These are phyloP conservation scores for Neonectria coccinea DNA, from an alignment of 2,329 filamentous ascomycete species.

Conservation along the genomic window DNA sequence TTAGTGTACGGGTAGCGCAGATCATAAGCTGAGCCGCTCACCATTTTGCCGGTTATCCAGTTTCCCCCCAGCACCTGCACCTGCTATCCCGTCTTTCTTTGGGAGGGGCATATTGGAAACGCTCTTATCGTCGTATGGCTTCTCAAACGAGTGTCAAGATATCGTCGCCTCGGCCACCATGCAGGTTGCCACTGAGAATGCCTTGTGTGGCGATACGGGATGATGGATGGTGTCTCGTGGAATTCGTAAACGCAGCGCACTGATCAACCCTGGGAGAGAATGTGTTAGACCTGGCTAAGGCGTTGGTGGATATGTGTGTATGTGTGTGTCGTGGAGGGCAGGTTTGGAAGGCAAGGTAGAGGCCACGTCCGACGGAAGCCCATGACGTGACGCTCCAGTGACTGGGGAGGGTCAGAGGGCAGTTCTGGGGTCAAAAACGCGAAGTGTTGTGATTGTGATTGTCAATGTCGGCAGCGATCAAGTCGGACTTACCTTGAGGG, in stretches of 20 bases:
- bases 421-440: conserved; percentile 4
- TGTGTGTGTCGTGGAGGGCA: conserved; percentile 9
- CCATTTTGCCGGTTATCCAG: conserved; percentile 52
- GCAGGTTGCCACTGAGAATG: conserved; percentile 36
- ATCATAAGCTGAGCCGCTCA: conserved; percentile 37
- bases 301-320: conserved; percentile 4
- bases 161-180: conserved; percentile 42
- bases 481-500: conserved; percentile 37
- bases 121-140: conserved; percentile 38
- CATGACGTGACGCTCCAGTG: conserved; percentile 40
- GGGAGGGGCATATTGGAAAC: conserved; percentile 51
- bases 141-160: conserved; percentile 41
- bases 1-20: conserved; percentile 24
- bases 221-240: conserved; percentile 28
- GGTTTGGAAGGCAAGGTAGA: conserved; percentile 30
- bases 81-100: conserved; percentile 54
- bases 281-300: conserved; percentile 22
- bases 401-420: not conserved
- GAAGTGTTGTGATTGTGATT: conserved; percentile 16
- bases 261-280: conserved; percentile 26
- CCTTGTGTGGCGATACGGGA: conserved; percentile 33
- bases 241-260: conserved; percentile 34
- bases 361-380: conserved; percentile 33
- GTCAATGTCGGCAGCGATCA: conserved; percentile 12
- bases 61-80: conserved; percentile 48